Percentiles rank a stretch among this genome's conserved stretches.
Evolutionary conservation across 2,329 filamentous ascomycete genomes (phyloP).

Genomic region (Xylaria sp.): DNA sequence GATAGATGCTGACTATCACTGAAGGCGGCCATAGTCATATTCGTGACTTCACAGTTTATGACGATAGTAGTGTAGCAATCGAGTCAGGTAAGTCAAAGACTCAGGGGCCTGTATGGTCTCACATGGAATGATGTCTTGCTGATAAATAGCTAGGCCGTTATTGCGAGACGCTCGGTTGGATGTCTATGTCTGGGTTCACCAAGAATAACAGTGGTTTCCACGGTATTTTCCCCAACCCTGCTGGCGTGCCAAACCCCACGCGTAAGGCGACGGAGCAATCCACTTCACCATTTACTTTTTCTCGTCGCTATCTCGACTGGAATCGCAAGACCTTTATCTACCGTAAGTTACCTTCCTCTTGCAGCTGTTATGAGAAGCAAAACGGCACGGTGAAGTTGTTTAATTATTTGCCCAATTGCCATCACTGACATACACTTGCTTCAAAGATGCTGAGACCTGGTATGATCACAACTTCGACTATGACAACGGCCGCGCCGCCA

Average conservation of each 20-base stretch:
- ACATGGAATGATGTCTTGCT: neutral
- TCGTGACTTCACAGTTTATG: conserved; percentile 68
- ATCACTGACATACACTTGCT: neutral
- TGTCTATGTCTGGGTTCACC: conserved; percentile 66
- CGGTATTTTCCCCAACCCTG: conserved; percentile 43
- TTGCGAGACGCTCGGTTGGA: conserved; percentile 71
- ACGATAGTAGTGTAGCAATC: conserved; percentile 64
- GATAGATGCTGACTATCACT: conserved; percentile 11
- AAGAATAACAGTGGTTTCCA: conserved; percentile 50
- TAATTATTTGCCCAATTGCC: neutral
- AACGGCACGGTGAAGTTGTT: neutral
- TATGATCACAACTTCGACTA: conserved; percentile 58
- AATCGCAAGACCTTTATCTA: conserved; percentile 70
- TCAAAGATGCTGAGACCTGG: conserved; percentile 52
- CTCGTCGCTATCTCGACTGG: conserved; percentile 71
- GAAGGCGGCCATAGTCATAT: conserved; percentile 67
- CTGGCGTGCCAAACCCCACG: conserved; percentile 46
- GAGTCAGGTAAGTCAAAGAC: conserved; percentile 50
- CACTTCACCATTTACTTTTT: conserved; percentile 52
- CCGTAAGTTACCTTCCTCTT: conserved; percentile 37
- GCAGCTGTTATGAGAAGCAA: neutral
- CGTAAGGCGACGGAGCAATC: conserved; percentile 48
- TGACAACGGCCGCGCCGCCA: conserved; percentile 51
- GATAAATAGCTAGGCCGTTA: conserved; percentile 55
- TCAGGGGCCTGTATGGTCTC: neutral